A percentile compares a stretch with the other conserved stretches of the same genome.
phyloP scores from a whole-genome alignment of 768 basidiomycete species.

The Naganishia kalamii region DNA sequence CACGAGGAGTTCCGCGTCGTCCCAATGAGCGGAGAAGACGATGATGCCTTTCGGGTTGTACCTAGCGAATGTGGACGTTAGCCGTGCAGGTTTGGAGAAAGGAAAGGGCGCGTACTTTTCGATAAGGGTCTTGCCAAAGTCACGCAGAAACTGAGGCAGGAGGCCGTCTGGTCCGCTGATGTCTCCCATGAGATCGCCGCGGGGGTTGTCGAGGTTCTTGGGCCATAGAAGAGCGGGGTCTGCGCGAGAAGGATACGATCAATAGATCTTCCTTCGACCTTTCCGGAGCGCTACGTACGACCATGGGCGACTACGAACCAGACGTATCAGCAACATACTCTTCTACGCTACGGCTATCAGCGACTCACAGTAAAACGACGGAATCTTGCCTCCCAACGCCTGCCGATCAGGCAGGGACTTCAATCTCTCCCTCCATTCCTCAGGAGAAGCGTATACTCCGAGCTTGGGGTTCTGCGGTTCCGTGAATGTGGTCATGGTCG shows the following conservation, averaged over 20 bases:
- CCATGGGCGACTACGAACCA: background rate
- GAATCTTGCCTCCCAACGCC: conserved; percentile 2
- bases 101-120: background rate
- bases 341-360: background rate
- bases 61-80: conserved; percentile 48
- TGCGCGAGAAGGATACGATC: background rate
- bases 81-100: background rate
- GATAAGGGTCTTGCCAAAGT: conserved; percentile 9
- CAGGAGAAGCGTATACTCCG: conserved; percentile 2
- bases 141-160: background rate
- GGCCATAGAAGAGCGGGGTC: conserved; percentile 10
- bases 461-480: conserved; percentile 8
- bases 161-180: conserved; percentile 15
- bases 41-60: conserved; percentile 73
- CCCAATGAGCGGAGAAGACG: conserved; percentile 79
- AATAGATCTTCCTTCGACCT: background rate
- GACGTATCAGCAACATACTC: background rate
- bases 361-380: conserved; percentile 15
- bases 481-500: background rate
- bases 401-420: background rate
- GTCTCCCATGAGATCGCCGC: conserved; percentile 10
- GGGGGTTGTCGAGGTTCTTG: background rate
- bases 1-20: conserved; percentile 57
- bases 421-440: conserved; percentile 1
- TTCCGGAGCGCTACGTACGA: background rate